Conservation (phyloP, 345 rosid genomes). For the Citrus trifoliata region DNA sequence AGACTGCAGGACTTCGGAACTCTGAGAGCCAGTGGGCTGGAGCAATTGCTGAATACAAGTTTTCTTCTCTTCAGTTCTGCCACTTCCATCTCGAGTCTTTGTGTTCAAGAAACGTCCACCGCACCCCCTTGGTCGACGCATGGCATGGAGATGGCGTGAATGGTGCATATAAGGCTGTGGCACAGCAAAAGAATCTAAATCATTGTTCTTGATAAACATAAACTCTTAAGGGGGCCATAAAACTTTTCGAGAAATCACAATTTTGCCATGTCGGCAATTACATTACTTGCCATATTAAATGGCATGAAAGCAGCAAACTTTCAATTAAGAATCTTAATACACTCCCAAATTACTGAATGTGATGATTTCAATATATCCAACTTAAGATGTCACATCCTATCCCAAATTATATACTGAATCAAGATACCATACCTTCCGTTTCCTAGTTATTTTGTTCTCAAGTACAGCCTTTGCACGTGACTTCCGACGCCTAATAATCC, state of each 20-base stretch:
- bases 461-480: constrained; percentile 87
- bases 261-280: neutral
- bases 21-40: constrained; percentile 67
- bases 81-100: constrained; percentile 30
- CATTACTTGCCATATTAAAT: neutral
- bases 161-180: constrained; percentile 83
- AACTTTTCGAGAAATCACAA: neutral
- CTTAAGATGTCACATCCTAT: neutral
- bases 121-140: constrained; percentile 94
- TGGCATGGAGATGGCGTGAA: constrained; percentile 92
- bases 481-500: constrained; percentile 81
- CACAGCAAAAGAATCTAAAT: constrained; percentile 15
- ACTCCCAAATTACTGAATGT: neutral
- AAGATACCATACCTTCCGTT: constrained; percentile 60
- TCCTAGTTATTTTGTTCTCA: constrained; percentile 42
- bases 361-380: neutral
- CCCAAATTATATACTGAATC: neutral
- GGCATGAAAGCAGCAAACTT: neutral
- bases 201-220: neutral
- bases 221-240: neutral
- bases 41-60: constrained; percentile 4
- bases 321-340: neutral
- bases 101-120: constrained; percentile 97
- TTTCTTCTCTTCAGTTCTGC: constrained; percentile 33
- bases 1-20: constrained; percentile 75